Conservation (phyloP, 257 asterid species). For the Paraleonurus japonicus region DNA sequence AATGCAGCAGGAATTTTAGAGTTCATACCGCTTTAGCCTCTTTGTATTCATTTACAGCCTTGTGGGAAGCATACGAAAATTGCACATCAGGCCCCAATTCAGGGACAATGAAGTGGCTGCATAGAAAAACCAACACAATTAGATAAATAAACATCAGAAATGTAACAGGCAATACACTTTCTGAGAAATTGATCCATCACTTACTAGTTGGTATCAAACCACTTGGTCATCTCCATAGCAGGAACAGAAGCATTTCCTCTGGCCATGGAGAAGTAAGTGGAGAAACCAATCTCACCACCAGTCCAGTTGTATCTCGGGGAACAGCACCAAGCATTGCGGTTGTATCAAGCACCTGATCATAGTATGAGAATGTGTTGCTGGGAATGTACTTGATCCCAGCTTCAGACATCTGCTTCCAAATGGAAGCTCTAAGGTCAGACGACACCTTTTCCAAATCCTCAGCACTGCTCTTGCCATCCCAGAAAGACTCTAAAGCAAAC, state of each 20-base stretch:
- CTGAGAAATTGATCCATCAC: conserved; percentile 31
- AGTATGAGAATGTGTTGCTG: conserved; percentile 92
- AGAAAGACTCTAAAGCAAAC: conserved; percentile 71
- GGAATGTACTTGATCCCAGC: conserved; percentile 73
- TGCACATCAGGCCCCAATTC: conserved; percentile 87
- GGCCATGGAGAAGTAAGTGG: conserved; percentile 97
- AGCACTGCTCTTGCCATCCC: conserved; percentile 60
- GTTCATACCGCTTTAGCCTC: conserved; percentile 82
- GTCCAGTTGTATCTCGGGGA: conserved; percentile 88
- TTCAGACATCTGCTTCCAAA: conserved; percentile 55
- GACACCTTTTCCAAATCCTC: conserved; percentile 84
- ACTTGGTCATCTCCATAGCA: conserved; percentile 99
- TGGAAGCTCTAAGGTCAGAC: conserved; percentile 74
- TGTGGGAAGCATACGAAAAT: conserved; percentile 88
- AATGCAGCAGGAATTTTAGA: background rate
- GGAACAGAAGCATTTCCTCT: conserved; percentile 99
- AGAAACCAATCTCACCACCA: conserved; percentile 84
- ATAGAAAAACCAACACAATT: conserved; percentile 12
- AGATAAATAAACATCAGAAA: conserved; percentile 3
- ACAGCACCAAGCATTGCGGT: conserved; percentile 94
- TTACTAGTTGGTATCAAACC: conserved; percentile 99
- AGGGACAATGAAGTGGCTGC: conserved; percentile 92
- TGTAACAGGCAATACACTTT: background rate
- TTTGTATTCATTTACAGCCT: conserved; percentile 86
- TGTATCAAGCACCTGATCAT: conserved; percentile 92